phyloP scores from a whole-genome alignment of 768 basidiomycete genomes.

The Atractiella rhizophila region DNA sequence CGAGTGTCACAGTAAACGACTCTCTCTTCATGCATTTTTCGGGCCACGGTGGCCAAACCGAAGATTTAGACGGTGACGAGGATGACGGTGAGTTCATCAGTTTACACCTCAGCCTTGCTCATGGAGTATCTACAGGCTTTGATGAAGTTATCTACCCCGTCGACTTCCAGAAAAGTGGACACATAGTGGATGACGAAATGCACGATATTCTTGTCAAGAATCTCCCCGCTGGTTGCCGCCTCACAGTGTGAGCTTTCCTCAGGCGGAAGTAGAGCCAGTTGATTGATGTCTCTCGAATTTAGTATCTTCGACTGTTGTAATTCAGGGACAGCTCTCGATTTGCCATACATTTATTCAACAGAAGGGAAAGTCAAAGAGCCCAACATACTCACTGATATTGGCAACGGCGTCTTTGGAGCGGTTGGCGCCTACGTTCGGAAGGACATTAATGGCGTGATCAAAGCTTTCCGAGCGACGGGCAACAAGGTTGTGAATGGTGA shows the following conservation, averaged over 20 bases:
- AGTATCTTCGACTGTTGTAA: conserved; percentile 17
- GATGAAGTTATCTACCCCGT: conserved; percentile 63
- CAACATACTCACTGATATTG: conserved; percentile 39
- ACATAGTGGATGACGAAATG: conserved; percentile 75
- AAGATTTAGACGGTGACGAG: conserved; percentile 60
- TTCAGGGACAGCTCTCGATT: conserved; percentile 52
- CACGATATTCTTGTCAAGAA: conserved; percentile 49
- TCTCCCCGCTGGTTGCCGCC: conserved; percentile 58
- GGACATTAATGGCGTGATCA: conserved; percentile 52
- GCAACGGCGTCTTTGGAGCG: conserved; percentile 55
- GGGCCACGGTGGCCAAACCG: conserved; percentile 75
- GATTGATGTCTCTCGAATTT: not conserved
- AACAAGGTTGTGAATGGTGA: conserved; percentile 43
- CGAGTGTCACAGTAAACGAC: too few species aligned
- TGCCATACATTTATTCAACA: conserved; percentile 21
- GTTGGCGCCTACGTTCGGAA: conserved; percentile 49
- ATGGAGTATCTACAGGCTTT: not conserved
- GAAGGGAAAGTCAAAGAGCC: conserved; percentile 13
- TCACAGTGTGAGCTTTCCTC: too few species aligned
- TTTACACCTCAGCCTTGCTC: too few species aligned
- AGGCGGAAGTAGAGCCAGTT: too few species aligned
- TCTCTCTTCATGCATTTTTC: conserved; percentile 59
- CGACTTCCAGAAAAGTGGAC: conserved; percentile 39
- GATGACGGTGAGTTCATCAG: conserved; percentile 52
- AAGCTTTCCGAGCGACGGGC: conserved; percentile 43